Conservation (phyloP, 139 green algal species). For the Zygnema cylindricum region DNA sequence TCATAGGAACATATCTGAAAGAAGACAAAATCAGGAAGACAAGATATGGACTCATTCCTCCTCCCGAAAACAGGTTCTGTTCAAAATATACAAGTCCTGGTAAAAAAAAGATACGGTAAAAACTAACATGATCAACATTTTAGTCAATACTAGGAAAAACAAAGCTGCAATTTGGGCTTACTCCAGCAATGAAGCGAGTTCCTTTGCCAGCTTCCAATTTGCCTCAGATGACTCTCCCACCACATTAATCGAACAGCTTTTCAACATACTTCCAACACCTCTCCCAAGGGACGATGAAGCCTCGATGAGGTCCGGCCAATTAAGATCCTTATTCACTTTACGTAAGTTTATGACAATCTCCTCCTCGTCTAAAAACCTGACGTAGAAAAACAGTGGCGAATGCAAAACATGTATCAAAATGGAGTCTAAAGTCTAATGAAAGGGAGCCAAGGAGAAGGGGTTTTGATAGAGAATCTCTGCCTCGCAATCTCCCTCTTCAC, state of each 20-base stretch:
- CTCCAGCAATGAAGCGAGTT: background rate
- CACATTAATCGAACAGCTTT: conserved; percentile 5
- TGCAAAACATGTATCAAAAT: background rate
- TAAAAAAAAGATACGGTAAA: too few species aligned
- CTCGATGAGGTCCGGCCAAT: conserved; percentile 10
- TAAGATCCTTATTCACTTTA: background rate
- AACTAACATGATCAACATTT: too few species aligned
- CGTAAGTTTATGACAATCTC: background rate
- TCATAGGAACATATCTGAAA: background rate
- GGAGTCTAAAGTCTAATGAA: background rate
- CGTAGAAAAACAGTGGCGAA: background rate
- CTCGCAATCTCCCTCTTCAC: too few species aligned
- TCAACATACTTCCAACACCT: background rate
- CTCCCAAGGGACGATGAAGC: background rate
- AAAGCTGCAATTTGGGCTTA: too few species aligned
- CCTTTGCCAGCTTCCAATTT: background rate
- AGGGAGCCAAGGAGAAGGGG: background rate
- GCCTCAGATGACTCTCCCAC: conserved; percentile 7
- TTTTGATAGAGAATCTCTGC: too few species aligned
- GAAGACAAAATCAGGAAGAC: background rate
- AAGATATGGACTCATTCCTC: background rate
- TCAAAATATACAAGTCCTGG: too few species aligned
- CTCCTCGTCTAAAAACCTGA: conserved; percentile 14
- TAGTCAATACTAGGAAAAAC: too few species aligned
- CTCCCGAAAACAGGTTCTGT: too few species aligned